These are phyloP conservation scores for Trichomonas vaginalis DNA, from an alignment of 208 protist genomes.

Conservation along the genomic window DNA sequence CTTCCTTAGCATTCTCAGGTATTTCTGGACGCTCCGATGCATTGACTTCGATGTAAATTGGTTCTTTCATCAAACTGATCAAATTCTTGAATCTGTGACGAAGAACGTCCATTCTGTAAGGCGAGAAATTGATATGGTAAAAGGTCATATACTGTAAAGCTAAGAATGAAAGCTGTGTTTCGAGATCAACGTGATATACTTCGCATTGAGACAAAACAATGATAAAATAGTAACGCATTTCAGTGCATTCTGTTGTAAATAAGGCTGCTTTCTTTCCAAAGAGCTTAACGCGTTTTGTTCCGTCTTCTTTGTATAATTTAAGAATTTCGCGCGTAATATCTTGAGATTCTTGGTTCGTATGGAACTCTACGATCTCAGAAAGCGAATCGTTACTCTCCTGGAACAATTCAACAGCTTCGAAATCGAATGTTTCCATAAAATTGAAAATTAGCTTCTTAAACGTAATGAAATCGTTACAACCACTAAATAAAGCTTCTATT, in stretches of 20 bases:
- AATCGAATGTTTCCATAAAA: not conserved
- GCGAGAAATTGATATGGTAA: not conserved
- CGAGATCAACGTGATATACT: not conserved
- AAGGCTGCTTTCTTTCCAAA: not conserved
- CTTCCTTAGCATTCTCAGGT: not conserved
- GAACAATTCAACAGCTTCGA: not conserved
- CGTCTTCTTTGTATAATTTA: not conserved
- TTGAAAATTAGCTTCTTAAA: not conserved
- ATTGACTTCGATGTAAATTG: not conserved
- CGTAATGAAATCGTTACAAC: not conserved
- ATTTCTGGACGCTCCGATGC: not conserved
- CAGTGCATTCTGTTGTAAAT: not conserved
- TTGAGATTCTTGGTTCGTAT: not conserved
- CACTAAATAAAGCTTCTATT: not conserved
- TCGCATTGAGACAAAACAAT: not conserved
- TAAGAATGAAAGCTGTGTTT: not conserved
- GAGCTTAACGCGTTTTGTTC: not conserved
- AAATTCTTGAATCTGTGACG: not conserved
- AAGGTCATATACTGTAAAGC: not conserved
- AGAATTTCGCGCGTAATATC: not conserved
- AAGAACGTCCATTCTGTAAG: not conserved
- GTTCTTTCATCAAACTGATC: not conserved
- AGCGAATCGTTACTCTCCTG: not conserved
- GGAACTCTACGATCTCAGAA: not conserved
- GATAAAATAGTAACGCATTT: not conserved